Base-by-base conservation (phyloP, 2,329 filamentous ascomycete genomes). In the Dothistroma septosporum region DNA sequence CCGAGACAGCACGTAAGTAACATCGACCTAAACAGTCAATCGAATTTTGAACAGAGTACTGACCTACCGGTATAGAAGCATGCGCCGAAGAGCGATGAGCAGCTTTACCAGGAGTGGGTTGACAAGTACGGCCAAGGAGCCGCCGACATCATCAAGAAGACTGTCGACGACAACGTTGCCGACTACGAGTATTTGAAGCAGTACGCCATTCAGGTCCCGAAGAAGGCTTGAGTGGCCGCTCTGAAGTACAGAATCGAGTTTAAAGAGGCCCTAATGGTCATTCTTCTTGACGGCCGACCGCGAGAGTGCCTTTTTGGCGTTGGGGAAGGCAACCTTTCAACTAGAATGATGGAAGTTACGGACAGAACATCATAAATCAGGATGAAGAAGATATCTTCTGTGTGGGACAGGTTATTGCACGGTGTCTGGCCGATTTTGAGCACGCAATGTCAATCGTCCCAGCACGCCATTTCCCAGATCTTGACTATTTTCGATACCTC, bases 181-280 rank as follows among this genome's bases (percentile, higher is more conserved):
- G 83, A 91, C 72, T 94, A 94, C 74, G 88, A 93, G 76, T 91
- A 92, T 73, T 77, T 94, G 75, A 92, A 89, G 82, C 82, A 85
- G 69, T 94, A 91, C 76, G 86, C 86, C 62, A 80, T 91, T 70
- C 83, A 84, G 60, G 35, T 66, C 32, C 50, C 50, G n/a, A 53
- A 53, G 31, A 32, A 53, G 50, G 31, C 24, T 21, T 35, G 31
- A 35, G n/a, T 31, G 37, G 33, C 49, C 33, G 48, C 54, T 31
- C 28, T 28, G 44, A 52, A 14, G n/a, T 21, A 53, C 31, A 31
- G 28, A 12, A 35, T 53, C 41, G 14, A 44, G 5, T 50, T n/a
- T 28, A 16, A 35, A 14, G 50, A 35, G 50, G n/a, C 50, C 50
- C 35, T 28, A 31, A 28, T 21, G 19, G 50, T 28, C 21, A 28